A percentile compares a stretch with the other conserved stretches of the same genome.
Conservation (phyloP, 2,329 filamentous ascomycete species). For the Aspergillus pseudoglaucus region DNA sequence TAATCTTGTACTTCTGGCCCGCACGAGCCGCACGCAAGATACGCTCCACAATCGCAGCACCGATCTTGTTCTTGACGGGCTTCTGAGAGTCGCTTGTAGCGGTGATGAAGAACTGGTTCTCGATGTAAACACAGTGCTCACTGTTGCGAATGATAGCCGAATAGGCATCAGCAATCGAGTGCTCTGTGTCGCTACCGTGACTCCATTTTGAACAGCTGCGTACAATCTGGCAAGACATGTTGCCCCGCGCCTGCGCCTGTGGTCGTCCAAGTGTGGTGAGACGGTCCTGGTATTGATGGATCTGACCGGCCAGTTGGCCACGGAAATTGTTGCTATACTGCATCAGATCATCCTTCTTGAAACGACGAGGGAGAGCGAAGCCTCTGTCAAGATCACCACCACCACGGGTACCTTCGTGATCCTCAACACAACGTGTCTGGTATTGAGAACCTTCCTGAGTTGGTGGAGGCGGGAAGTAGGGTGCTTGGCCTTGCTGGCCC, state of each 20-base stretch:
- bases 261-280: constrained; percentile 21
- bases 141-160: constrained; percentile 77
- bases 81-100: constrained; percentile 79
- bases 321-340: constrained; percentile 34
- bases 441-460: constrained; percentile 24
- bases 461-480: constrained; percentile 40
- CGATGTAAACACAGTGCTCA: constrained; percentile 91
- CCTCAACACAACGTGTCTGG: constrained; percentile 27
- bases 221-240: constrained; percentile 44
- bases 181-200: constrained; percentile 75
- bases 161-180: constrained; percentile 83
- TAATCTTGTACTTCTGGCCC: constrained; percentile 79
- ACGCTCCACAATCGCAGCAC: constrained; percentile 86
- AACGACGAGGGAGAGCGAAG: constrained; percentile 25
- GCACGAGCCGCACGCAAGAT: constrained; percentile 75
- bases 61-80: constrained; percentile 84
- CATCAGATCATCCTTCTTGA: constrained; percentile 28
- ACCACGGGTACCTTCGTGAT: constrained; percentile 27
- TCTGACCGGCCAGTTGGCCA: constrained; percentile 35
- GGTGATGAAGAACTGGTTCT: constrained; percentile 98
- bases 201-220: constrained; percentile 93
- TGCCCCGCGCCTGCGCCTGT: constrained; percentile 20
- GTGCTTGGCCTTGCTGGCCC: constrained; percentile 27
- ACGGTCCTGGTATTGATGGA: constrained; percentile 40
- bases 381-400: constrained; percentile 30